phyloP scores from a whole-genome alignment of 441 rosid genomes.

The Eugenia klotzschiana region DNA sequence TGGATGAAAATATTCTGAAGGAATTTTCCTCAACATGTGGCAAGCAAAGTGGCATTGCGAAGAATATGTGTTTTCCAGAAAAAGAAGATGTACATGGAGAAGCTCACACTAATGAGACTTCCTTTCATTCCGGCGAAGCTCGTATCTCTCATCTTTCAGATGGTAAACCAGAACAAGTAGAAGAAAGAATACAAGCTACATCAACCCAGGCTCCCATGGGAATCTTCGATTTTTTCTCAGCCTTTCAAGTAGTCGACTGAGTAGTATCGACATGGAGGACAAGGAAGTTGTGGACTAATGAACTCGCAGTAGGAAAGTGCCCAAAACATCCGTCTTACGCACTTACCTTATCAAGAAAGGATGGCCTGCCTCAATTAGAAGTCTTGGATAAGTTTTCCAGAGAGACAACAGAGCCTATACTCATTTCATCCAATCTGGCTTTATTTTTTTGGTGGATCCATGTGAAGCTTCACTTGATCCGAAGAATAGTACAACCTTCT shows the following conservation, averaged over 20 bases:
- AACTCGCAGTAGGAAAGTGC: background rate
- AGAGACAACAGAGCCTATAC: background rate
- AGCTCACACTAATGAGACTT: background rate
- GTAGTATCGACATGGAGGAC: background rate
- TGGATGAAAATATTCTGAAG: background rate
- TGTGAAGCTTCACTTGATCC: background rate
- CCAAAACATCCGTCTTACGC: background rate
- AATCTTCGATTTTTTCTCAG: background rate
- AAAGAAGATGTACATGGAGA: background rate
- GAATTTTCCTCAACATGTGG: background rate
- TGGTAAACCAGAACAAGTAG: background rate
- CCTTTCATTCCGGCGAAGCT: too few species aligned
- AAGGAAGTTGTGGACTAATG: background rate
- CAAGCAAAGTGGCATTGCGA: too few species aligned
- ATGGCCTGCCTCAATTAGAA: background rate
- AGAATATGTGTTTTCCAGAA: too few species aligned
- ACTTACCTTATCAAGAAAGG: too few species aligned
- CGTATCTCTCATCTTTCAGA: background rate
- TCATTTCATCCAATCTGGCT: background rate
- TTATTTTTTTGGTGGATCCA: background rate
- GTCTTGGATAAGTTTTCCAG: background rate
- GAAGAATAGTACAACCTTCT: background rate
- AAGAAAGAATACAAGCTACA: background rate
- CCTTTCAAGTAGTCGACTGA: background rate
- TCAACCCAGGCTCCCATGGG: slow-evolving; percentile 1